Base-by-base conservation (phyloP, 2,329 filamentous ascomycete species). In the Byssoonygena ceratinophila region DNA sequence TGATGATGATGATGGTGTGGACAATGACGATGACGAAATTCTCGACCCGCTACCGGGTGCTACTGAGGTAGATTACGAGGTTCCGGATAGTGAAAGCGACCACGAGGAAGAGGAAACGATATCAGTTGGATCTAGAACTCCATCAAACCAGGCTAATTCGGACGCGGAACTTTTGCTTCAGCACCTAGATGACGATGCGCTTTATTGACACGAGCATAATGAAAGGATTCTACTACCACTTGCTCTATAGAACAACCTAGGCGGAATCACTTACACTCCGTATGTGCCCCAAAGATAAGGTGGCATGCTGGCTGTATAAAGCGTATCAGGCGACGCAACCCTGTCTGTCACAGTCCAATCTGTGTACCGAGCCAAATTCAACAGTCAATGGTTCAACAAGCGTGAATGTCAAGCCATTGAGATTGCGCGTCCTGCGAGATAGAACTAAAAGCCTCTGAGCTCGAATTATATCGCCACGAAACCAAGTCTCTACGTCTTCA, bases 51-150 rank as follows among this genome's bases (percentile, higher is more conserved):
- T 52, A 31, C 41, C 44, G 8, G 43, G 29, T 18, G 44, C 23
- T 8, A 41, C 46, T 8, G 50, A 52, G n/a, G 39, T 46, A 27
- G 34, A 46, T 20, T 45, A 45, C 49, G 54, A 55, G 27, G 46
- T 53, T 16, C 46, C 51, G 23, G 54, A 55, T 46, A 55, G 54
- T 32, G 48, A 55, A 32, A 47, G 29, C 27, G 54, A 55, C 14
- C 27, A 49, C 14, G 53, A 47, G 2, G 49, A 18, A 6, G 49
- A 52, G 23, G 49, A 45, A 11, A 27, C 31, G 9, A 12, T 44
- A 25, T 51, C 49, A 2, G 18, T 37, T 14, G 39, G 23, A 2
- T 51, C 49, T 25, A 20, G 20, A 32, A 43, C 29, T 6, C 18
- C 39, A n/a, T 36, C 29, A 5, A 20, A 51, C 9, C 18, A 18